A percentile compares a stretch with the other conserved stretches of the same genome.
These are phyloP conservation scores for Xylaria arbuscula DNA, from an alignment of 2,329 filamentous ascomycete genomes.

Conservation along the genomic window DNA sequence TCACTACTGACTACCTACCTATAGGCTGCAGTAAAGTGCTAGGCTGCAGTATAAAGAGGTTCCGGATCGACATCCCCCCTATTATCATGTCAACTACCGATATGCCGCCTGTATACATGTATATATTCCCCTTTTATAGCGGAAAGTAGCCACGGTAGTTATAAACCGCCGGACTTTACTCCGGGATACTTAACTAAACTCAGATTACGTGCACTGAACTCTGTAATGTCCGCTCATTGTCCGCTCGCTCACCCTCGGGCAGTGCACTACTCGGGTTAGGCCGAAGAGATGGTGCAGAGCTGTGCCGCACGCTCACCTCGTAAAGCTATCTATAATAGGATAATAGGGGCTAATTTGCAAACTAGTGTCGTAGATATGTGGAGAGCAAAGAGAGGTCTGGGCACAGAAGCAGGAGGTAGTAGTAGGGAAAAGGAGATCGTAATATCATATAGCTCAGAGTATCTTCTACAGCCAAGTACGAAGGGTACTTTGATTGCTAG, in stretches of 20 bases:
- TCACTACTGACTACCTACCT: too few relatives aligned
- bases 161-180: too few relatives aligned
- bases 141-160: too few relatives aligned
- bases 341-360: slow-evolving; percentile 1
- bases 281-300: slow-evolving; percentile 5
- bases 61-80: too few relatives aligned
- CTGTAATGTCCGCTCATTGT: background rate
- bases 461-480: background rate
- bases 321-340: slow-evolving; percentile 10
- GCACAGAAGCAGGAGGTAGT: background rate
- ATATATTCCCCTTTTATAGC: too few relatives aligned
- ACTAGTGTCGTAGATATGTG: slow-evolving; percentile 1
- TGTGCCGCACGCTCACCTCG: slow-evolving; percentile 21
- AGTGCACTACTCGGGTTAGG: slow-evolving; percentile 12
- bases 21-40: too few relatives aligned
- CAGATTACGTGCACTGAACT: background rate
- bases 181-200: background rate
- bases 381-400: slow-evolving; percentile 7
- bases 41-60: too few relatives aligned
- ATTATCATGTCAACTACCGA: too few relatives aligned
- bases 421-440: too few relatives aligned
- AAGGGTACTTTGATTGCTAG: background rate
- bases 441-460: too few relatives aligned
- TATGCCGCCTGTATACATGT: too few relatives aligned
- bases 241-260: background rate